These are phyloP conservation scores for Lentinus tigrinus DNA, from an alignment of 768 basidiomycete genomes.

Conservation along the genomic window DNA sequence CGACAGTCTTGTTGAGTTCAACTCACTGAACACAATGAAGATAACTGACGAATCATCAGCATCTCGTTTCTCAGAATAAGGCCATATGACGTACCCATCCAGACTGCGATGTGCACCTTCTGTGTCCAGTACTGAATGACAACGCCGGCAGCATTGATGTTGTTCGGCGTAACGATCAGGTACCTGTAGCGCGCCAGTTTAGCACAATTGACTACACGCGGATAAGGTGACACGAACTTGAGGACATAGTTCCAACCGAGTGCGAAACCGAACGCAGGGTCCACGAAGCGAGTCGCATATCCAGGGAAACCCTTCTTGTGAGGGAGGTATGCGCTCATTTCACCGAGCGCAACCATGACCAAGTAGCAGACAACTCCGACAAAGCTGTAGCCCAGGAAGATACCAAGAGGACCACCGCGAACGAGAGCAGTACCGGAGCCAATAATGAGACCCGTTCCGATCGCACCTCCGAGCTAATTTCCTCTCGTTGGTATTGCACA, in stretches of 20 bases:
- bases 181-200: constrained; percentile 29
- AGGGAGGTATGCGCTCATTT: constrained; percentile 43
- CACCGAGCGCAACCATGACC: constrained; percentile 51
- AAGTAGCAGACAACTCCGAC: constrained; percentile 59
- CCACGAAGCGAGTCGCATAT: constrained; percentile 63
- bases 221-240: constrained; percentile 36
- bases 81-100: constrained; percentile 49
- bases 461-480: constrained; percentile 33
- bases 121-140: constrained; percentile 37
- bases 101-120: constrained; percentile 43
- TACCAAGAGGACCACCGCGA: constrained; percentile 54
- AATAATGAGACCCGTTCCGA: constrained; percentile 35
- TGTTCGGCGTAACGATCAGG: constrained; percentile 64
- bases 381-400: constrained; percentile 41
- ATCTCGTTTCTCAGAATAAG: not conserved
- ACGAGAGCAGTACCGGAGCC: constrained; percentile 56
- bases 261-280: constrained; percentile 68
- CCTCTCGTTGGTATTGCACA: not conserved
- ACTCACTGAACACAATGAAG: constrained; percentile 57
- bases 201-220: not conserved
- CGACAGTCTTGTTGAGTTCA: not conserved
- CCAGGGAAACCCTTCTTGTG: constrained; percentile 60
- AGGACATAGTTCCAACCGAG: constrained; percentile 64
- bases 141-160: constrained; percentile 59
- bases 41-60: constrained; percentile 36